phyloP scores from a whole-genome alignment of 352 stramenopile genomes.

The Phytophthora tubulina region DNA sequence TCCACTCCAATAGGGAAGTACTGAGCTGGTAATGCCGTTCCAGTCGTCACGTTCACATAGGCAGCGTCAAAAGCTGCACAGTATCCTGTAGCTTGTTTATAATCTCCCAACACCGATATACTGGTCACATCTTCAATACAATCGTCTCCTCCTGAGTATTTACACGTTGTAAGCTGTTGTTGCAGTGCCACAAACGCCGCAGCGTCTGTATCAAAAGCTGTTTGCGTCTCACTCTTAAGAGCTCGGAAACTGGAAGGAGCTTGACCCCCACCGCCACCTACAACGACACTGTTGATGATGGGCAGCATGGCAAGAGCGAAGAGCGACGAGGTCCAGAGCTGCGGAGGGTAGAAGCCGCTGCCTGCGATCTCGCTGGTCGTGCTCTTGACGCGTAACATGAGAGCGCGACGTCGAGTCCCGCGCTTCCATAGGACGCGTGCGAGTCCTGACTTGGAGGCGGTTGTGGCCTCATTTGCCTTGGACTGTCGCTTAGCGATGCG shows the following conservation, averaged over 20 bases:
- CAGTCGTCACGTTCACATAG: slow-evolving; percentile 57
- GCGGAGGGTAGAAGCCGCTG: slow-evolving; percentile 51
- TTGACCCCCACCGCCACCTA: slow-evolving; percentile 29
- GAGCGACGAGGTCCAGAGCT: slow-evolving; percentile 53
- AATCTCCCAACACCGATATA: slow-evolving; percentile 61
- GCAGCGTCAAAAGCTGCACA: slow-evolving; percentile 78
- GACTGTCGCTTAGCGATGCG: slow-evolving; percentile 14
- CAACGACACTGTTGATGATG: slow-evolving; percentile 54
- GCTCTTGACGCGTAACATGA: slow-evolving; percentile 50
- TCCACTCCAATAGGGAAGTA: slow-evolving; percentile 72
- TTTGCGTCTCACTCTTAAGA: slow-evolving; percentile 39
- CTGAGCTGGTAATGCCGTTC: slow-evolving; percentile 55
- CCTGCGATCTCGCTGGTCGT: slow-evolving; percentile 53
- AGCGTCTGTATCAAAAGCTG: slow-evolving; percentile 46
- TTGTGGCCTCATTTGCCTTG: background rate
- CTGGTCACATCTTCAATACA: slow-evolving; percentile 66
- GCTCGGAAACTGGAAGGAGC: slow-evolving; percentile 16
- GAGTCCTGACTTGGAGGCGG: slow-evolving; percentile 8
- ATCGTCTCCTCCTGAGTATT: slow-evolving; percentile 67
- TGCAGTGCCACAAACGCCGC: slow-evolving; percentile 51
- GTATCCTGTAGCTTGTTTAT: slow-evolving; percentile 54
- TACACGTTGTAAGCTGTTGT: slow-evolving; percentile 67
- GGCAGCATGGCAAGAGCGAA: slow-evolving; percentile 55
- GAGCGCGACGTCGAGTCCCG: slow-evolving; percentile 22
- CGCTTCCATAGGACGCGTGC: slow-evolving; percentile 44